These are phyloP conservation scores for Elsinoe necatrix DNA, from an alignment of 2,329 filamentous ascomycete species.

Conservation along the genomic window DNA sequence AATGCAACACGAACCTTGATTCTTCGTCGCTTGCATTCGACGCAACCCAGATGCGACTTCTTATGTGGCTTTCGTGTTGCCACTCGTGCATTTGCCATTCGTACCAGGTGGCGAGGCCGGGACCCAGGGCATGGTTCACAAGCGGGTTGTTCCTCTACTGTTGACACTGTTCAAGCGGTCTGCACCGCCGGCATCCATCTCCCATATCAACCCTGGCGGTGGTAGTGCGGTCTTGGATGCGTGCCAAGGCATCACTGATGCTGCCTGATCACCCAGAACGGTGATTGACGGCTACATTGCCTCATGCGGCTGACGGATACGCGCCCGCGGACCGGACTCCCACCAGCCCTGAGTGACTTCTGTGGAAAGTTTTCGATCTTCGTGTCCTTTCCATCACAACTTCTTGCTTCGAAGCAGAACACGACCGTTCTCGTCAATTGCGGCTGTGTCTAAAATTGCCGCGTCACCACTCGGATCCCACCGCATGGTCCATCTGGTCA, in stretches of 20 bases:
- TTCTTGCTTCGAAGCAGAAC: neutral
- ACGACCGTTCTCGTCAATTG: neutral
- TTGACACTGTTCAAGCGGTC: neutral
- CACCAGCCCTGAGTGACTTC: neutral
- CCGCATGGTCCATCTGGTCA: neutral
- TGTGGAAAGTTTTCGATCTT: conserved; percentile 5
- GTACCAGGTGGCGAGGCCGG: too few species aligned
- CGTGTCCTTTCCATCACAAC: conserved; percentile 4
- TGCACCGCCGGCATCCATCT: too few species aligned
- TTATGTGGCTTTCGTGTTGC: neutral
- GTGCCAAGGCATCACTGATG: neutral
- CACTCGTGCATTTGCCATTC: neutral
- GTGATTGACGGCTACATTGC: neutral
- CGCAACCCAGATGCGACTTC: neutral
- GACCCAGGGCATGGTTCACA: neutral
- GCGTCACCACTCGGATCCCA: neutral
- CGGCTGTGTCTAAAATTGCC: conserved; percentile 3
- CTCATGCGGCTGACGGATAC: neutral
- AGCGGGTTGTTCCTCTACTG: neutral
- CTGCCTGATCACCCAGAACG: neutral
- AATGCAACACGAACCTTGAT: neutral
- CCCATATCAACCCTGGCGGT: neutral
- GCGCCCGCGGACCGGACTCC: neutral
- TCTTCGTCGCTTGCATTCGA: conserved; percentile 1
- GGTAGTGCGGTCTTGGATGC: neutral